A percentile compares a stretch with the other conserved stretches of the same genome.
Conservation (phyloP, 2,329 filamentous ascomycete genomes). For the Xylariomycetidae sp. region DNA sequence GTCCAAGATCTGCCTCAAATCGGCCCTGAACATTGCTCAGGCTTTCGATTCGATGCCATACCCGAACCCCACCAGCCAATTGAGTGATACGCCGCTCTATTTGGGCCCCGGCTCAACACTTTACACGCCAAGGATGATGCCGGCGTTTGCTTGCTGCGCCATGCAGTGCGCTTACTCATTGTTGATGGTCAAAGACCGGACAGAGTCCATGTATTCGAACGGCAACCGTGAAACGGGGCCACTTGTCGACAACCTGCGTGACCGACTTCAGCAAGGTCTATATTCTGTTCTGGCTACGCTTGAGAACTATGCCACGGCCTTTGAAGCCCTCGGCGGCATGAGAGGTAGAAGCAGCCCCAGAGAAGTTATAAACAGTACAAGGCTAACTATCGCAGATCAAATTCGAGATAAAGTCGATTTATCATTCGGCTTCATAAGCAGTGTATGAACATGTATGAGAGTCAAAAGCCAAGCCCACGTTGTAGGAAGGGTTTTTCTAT, state of each 20-base stretch:
- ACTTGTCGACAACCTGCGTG: constrained; percentile 30
- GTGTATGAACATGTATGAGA: background rate
- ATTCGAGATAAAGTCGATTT: constrained; percentile 26
- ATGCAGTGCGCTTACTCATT: constrained; percentile 41
- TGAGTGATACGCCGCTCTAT: constrained; percentile 28
- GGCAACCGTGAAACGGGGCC: constrained; percentile 15
- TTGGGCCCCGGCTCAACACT: constrained; percentile 30
- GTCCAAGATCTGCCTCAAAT: constrained; percentile 42
- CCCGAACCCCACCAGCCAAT: constrained; percentile 34
- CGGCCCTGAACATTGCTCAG: constrained; percentile 40
- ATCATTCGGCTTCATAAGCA: constrained; percentile 13
- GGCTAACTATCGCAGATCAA: constrained; percentile 20
- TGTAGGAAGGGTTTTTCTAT: too few relatives aligned
- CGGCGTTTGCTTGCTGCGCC: constrained; percentile 38
- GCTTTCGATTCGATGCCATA: constrained; percentile 41
- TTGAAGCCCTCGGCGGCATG: constrained; percentile 40
- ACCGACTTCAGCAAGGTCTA: constrained; percentile 34
- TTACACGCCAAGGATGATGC: constrained; percentile 38
- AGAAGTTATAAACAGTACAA: background rate
- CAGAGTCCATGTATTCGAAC: constrained; percentile 29
- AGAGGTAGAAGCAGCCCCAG: constrained; percentile 30
- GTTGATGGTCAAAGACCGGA: constrained; percentile 37
- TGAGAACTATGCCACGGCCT: constrained; percentile 38
- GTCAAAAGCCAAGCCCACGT: too few relatives aligned
- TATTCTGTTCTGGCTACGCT: constrained; percentile 35